Evolutionary conservation across 257 asterid genomes (phyloP).

Genomic region (Fraxinus cuspidata): DNA sequence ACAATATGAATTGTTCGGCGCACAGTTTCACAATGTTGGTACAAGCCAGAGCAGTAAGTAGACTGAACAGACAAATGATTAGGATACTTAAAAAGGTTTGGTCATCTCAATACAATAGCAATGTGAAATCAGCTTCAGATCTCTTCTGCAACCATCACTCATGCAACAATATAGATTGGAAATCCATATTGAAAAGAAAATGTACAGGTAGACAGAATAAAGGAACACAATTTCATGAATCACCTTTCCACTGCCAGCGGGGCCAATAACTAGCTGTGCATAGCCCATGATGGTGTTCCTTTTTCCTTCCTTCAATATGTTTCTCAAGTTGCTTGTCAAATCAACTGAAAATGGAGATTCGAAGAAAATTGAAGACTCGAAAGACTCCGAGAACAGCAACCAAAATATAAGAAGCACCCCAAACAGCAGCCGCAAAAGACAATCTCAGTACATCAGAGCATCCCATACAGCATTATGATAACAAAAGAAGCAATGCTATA

Average conservation of each 20-base stretch:
- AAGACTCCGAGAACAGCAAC: constrained; percentile 69
- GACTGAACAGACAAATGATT: constrained; percentile 50
- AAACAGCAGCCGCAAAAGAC: constrained; percentile 66
- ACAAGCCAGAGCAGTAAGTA: constrained; percentile 85
- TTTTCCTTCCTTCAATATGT: constrained; percentile 28
- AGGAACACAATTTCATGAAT: constrained; percentile 13
- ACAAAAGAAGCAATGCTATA: constrained; percentile 34
- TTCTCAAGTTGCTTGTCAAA: constrained; percentile 3
- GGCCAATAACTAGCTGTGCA: constrained; percentile 96
- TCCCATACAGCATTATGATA: constrained; percentile 54
- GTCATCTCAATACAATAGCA: neutral
- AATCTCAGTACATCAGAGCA: constrained; percentile 51
- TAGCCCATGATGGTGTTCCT: constrained; percentile 66
- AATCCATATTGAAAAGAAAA: constrained; percentile 7
- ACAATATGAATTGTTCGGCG: constrained; percentile 78
- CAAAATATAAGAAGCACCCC: constrained; percentile 74
- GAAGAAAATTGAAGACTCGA: constrained; percentile 43
- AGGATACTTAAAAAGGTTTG: neutral
- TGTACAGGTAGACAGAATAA: neutral
- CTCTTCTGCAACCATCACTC: neutral
- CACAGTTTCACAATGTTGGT: constrained; percentile 75
- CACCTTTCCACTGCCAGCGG: constrained; percentile 99
- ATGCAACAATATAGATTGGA: neutral
- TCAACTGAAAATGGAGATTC: constrained; percentile 39
- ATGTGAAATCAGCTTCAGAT: neutral